These are phyloP conservation scores for Sugiyamaella neomexicana DNA, from an alignment of 1,139 yeast genomes.

Conservation along the genomic window DNA sequence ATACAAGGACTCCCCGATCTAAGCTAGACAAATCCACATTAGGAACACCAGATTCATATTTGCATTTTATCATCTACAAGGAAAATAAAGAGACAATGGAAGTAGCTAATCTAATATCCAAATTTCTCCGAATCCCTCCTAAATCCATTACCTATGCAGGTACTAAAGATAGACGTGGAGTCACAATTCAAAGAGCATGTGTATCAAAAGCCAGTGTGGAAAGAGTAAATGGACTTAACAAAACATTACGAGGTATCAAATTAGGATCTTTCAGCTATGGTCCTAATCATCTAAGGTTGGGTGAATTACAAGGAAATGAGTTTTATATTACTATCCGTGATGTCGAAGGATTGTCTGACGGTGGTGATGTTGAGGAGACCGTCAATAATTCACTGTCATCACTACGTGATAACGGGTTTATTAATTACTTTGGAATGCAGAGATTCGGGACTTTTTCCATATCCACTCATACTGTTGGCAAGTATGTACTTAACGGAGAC, in stretches of 20 bases:
- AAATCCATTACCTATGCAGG: constrained; percentile 82
- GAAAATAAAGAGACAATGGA: constrained; percentile 99
- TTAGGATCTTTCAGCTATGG: constrained; percentile 77
- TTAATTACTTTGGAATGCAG: constrained; percentile 96
- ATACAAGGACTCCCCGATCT: constrained; percentile 16
- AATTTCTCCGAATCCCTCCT: constrained; percentile 69
- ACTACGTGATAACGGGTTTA: constrained; percentile 68
- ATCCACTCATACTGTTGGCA: constrained; percentile 86
- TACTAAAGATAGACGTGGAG: constrained; percentile 95
- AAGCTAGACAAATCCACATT: constrained; percentile 36
- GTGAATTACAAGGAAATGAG: constrained; percentile 86
- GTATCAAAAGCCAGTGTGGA: constrained; percentile 72
- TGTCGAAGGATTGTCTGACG: constrained; percentile 41
- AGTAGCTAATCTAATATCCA: constrained; percentile 72
- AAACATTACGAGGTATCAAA: constrained; percentile 67
- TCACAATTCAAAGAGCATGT: constrained; percentile 83
- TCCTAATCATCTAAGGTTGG: constrained; percentile 64
- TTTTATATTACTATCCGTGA: constrained; percentile 82
- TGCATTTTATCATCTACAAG: constrained; percentile 82
- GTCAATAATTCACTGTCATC: constrained; percentile 58
- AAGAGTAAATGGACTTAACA: constrained; percentile 73
- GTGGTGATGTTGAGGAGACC: constrained; percentile 34
- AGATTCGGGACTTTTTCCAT: constrained; percentile 94
- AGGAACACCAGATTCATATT: constrained; percentile 65
- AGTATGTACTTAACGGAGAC: constrained; percentile 63